Evolutionary conservation across 768 basidiomycete genomes (phyloP), one percentile per base, ranked within the genome.

Genomic region (Rossbeevera mucosa): DNA sequence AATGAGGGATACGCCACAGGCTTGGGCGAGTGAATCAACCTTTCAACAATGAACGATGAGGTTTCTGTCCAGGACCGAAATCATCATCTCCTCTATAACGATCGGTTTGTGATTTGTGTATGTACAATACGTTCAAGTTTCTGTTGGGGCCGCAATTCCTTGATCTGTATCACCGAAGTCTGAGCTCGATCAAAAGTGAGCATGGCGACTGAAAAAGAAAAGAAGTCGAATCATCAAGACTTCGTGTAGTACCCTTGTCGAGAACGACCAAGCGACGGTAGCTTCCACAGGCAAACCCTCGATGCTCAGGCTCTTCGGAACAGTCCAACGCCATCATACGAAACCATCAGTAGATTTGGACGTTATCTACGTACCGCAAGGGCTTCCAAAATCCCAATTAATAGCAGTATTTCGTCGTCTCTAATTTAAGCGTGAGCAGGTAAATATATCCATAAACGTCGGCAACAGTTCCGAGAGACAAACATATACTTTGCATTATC

Each of bases 1-100:
- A 58, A 88, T 91, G 87, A 81, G 76, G 46, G 73, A 71, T 4
- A 63, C 62, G 21, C 78, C 77, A 3, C 69, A 77, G 54, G 52
- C 54, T 0, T 83, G 80, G 80, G 74, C 48, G n/a, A 60, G 24
- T n/a, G 42, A 8, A 7, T 44, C 48, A 38, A 43, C 29, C 25
- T 12, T 44, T 24, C 18, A 51, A 33, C 40, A 29, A 18, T 57
- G n/a, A 55, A 31, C 28, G 41, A 42, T 36, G 6, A 18, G 1
- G 4, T 38, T 36, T 18, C 9, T 36, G 36, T 18, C n/a, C 2
- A 11, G 36, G 36, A 38, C 5, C 9, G 9, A 38, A 2, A 18
- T 18, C 18, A 9, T 18, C 12, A 5, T 38, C 18, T 18, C 33
- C 11, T 2, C n/a, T 36, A 12, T 11, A 38, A 5, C 11, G 36